These are phyloP conservation scores for Pinus albicaulis DNA, from an alignment of 75 land plant genomes.

Conservation along the genomic window DNA sequence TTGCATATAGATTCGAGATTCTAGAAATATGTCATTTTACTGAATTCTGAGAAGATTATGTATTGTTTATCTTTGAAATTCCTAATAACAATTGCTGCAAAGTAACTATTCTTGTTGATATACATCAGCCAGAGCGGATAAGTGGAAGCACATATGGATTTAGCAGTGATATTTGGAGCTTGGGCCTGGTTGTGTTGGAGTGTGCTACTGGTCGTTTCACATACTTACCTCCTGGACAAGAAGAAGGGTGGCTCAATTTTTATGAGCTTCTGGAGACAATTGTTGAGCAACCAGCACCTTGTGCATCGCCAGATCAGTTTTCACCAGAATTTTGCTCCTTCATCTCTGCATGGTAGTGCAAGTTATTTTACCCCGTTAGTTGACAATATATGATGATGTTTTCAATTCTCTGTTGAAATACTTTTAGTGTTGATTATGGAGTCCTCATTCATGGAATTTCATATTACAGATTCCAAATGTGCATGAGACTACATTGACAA, in stretches of 20 bases:
- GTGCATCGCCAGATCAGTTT: conserved; percentile 54
- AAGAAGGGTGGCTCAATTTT: conserved; percentile 38
- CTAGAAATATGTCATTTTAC: neutral
- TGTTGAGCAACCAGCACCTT: conserved; percentile 63
- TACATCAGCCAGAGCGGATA: conserved; percentile 61
- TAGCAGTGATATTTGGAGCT: conserved; percentile 80
- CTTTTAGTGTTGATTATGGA: neutral
- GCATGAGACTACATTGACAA: neutral
- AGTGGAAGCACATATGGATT: conserved; percentile 52
- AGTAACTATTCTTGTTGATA: neutral
- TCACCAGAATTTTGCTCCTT: conserved; percentile 78
- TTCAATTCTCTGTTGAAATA: neutral
- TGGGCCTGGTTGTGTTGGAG: conserved; percentile 71
- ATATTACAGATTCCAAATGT: neutral
- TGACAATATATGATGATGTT: neutral
- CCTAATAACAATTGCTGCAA: neutral
- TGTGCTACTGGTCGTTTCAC: conserved; percentile 73
- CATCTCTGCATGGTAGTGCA: conserved; percentile 64
- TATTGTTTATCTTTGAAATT: neutral
- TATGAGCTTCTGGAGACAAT: conserved; percentile 63
- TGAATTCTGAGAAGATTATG: neutral
- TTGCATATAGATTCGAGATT: neutral
- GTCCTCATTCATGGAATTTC: neutral
- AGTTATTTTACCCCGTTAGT: neutral
- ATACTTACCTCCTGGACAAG: conserved; percentile 47